These are phyloP conservation scores for Mortierella sp. DNA, from an alignment of 371 early-diverging fungal species.

Conservation along the genomic window DNA sequence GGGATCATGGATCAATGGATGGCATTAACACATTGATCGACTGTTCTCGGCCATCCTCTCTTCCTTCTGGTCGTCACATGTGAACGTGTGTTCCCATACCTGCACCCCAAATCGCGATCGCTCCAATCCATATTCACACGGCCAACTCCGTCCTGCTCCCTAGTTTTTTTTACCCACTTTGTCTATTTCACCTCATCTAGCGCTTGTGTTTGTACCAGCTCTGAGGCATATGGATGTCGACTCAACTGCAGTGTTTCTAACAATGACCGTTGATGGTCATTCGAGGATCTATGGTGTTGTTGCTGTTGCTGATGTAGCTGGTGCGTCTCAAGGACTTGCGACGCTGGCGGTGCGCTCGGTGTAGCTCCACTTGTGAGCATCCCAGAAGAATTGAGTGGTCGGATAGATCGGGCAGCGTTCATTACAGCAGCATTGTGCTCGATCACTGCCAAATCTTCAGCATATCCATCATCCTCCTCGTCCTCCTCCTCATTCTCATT, in stretches of 20 bases:
- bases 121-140: no score
- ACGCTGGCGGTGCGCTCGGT: slow-evolving; percentile 42
- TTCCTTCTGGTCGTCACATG: no score
- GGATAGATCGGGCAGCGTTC: slow-evolving; percentile 5
- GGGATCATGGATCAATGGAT: no score
- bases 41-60: no score
- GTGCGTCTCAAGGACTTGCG: slow-evolving; percentile 24
- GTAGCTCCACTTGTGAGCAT: slow-evolving; percentile 4
- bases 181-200: slow-evolving; percentile 30
- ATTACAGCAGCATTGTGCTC: no score
- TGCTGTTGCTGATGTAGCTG: background rate
- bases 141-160: no score
- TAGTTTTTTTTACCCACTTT: background rate
- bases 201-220: slow-evolving; percentile 17
- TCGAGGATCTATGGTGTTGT: background rate
- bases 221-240: slow-evolving; percentile 50
- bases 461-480: background rate
- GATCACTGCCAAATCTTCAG: no score
- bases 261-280: slow-evolving; percentile 7
- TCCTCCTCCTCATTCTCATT: background rate
- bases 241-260: slow-evolving; percentile 40
- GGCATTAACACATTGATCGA: no score
- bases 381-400: slow-evolving; percentile 14
- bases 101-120: no score
- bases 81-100: no score